phyloP scores from a whole-genome alignment of 176 grass and related monocot species.

The Zizania latifolia region DNA sequence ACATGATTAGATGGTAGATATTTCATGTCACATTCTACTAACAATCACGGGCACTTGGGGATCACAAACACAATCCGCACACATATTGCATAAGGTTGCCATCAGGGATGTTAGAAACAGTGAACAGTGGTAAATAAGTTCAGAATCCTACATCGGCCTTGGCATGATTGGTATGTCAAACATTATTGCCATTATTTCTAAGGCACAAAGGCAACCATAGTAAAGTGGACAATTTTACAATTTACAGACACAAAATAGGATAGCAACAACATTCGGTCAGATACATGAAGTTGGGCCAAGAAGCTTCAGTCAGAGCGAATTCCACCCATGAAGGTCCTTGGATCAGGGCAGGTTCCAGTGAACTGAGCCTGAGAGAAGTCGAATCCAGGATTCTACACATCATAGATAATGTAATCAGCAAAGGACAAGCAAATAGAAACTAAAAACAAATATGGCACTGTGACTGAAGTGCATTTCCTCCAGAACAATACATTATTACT shows the following conservation, averaged over 20 bases:
- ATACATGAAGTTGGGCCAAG: neutral
- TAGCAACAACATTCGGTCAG: neutral
- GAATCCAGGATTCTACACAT: slow-evolving; percentile 84
- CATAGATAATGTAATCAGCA: neutral
- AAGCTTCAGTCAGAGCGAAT: slow-evolving; percentile 43
- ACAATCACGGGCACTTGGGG: no score
- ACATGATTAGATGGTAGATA: no score
- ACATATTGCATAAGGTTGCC: neutral
- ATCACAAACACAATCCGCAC: no score
- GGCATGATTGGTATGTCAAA: neutral
- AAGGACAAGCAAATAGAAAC: slow-evolving; percentile 4
- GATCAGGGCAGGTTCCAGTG: slow-evolving; percentile 80
- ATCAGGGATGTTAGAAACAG: neutral
- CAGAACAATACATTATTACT: neutral
- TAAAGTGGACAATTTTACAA: neutral
- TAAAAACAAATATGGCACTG: neutral
- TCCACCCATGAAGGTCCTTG: slow-evolving; percentile 93
- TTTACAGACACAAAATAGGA: neutral
- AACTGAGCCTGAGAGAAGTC: slow-evolving; percentile 96
- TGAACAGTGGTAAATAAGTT: neutral
- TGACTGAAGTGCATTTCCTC: neutral
- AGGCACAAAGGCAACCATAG: neutral
- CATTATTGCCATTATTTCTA: slow-evolving; percentile 10
- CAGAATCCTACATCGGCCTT: neutral
- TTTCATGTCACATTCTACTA: no score